phyloP scores from a whole-genome alignment of 768 basidiomycete genomes.

The Austroboletus eburneus region DNA sequence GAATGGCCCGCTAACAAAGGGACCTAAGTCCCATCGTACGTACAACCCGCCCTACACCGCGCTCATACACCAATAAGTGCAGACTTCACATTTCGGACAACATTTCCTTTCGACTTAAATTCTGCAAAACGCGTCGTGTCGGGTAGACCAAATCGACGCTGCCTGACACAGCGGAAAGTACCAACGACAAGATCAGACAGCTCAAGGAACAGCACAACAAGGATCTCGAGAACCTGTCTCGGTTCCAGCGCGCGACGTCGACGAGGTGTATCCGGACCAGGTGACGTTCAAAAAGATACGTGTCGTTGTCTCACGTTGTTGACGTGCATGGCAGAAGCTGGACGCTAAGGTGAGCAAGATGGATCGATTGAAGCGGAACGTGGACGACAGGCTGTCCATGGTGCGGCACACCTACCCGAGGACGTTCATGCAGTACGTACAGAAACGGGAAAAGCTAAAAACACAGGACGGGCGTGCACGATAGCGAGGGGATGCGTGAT shows the following conservation, averaged over 20 bases:
- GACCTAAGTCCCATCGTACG: too few relatives aligned
- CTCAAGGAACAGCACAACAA: constrained; percentile 28
- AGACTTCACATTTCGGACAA: too few relatives aligned
- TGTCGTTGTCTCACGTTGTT: neutral
- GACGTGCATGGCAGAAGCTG: constrained; percentile 14
- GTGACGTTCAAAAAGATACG: constrained; percentile 24
- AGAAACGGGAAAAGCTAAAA: constrained; percentile 8
- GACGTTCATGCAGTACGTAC: constrained; percentile 17
- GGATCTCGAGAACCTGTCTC: constrained; percentile 30
- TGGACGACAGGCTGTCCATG: constrained; percentile 27
- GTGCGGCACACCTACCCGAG: constrained; percentile 31
- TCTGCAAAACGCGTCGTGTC: too few relatives aligned
- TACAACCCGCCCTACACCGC: too few relatives aligned
- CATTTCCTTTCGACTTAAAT: too few relatives aligned
- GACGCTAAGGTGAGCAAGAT: constrained; percentile 14
- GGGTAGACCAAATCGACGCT: constrained; percentile 7
- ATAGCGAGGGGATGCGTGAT: constrained; percentile 30
- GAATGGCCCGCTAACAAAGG: too few relatives aligned
- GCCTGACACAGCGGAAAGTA: constrained; percentile 23
- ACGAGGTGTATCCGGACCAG: constrained; percentile 21
- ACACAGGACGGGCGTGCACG: constrained; percentile 20
- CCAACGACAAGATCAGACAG: constrained; percentile 27
- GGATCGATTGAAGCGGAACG: constrained; percentile 19
- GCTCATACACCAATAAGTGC: too few relatives aligned
- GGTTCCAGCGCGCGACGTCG: constrained; percentile 28